Evolutionary conservation across 441 rosid genomes (phyloP), one percentile per base, ranked within the genome.

Genomic region (Biscutella laevigata): DNA sequence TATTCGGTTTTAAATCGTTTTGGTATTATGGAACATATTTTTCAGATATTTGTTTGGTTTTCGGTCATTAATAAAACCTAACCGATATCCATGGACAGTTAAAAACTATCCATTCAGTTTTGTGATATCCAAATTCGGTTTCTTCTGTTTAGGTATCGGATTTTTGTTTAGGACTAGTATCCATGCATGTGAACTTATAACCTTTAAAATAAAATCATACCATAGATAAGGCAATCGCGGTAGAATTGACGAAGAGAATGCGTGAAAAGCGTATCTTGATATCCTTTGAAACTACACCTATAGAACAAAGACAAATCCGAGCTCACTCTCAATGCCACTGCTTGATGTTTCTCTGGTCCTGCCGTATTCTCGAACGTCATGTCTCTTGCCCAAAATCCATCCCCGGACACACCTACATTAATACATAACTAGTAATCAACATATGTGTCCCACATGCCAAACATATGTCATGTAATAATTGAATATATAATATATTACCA

Each of bases 311-410:
- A 71, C 22, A 11, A 66, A 36, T 85, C 92, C 0, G 95, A 74
- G 57, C 59, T 73, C 17, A 70, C 85, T 40, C 71, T 36, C 13
- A 77, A 45, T 10, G 88, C 95, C 32, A 83, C 86, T 0, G 88
- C 88, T 46, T 81, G 89, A 61, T 65, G 71, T 36, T 79, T 85
- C 0, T 55, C 47, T 9, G 89, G 96, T 4, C 89, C 89, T 0
- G 83, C 89, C 1, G 76, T 81, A 68, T 83, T 88, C 79, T 77
- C 78, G 26, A 88, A 81, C 10, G 86, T 75, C 37, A 83, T 73
- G 54, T 85, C 83, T 35, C 84, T 59, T 5, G 86, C 84, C 88
- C 86, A 83, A 62, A 88, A 86, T 2, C 86, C 83, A 64, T 83
- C 88, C 0, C 83, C 85, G 0, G 74, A 69, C 6, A 83, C 84